Conservation (phyloP, 371 early-diverging fungal genomes). For the Dinochytrium kinnereticum region DNA sequence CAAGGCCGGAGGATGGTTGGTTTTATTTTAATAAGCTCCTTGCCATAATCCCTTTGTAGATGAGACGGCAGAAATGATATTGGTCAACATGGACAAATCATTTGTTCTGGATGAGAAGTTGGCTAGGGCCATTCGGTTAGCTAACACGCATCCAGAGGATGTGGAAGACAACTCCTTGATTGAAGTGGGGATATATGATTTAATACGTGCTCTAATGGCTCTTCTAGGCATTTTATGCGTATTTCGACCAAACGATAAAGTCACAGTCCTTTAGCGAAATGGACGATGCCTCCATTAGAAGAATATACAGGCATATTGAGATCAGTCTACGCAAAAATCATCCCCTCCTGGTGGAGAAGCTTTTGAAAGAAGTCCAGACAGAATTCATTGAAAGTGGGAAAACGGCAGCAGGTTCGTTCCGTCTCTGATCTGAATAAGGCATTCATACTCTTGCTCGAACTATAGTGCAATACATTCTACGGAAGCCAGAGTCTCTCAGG, state of each 20-base stretch:
- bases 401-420: conserved; percentile 42
- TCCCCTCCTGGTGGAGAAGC: conserved; percentile 23
- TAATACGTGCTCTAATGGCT: not conserved
- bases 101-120: conserved; percentile 30
- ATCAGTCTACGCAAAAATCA: conserved; percentile 27
- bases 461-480: conserved; percentile 42
- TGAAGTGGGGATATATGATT: conserved; percentile 27
- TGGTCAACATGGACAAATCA: conserved; percentile 38
- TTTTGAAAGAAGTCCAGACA: conserved; percentile 45
- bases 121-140: conserved; percentile 10
- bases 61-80: conserved; percentile 43
- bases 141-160: conserved; percentile 11
- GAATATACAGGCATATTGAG: conserved; percentile 45
- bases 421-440: too few species aligned
- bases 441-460: too few species aligned
- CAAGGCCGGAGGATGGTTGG: conserved; percentile 31
- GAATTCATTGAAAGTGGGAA: conserved; percentile 53
- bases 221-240: conserved; percentile 52
- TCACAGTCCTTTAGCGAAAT: conserved; percentile 46
- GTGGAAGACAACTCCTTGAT: conserved; percentile 33
- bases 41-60: conserved; percentile 15
- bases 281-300: conserved; percentile 30
- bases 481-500: conserved; percentile 22
- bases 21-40: not conserved
- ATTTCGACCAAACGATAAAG: conserved; percentile 51